Evolutionary conservation across 2,329 filamentous ascomycete genomes (phyloP), one percentile per base, ranked within the genome.

Genomic region (Cytospora piceicola): DNA sequence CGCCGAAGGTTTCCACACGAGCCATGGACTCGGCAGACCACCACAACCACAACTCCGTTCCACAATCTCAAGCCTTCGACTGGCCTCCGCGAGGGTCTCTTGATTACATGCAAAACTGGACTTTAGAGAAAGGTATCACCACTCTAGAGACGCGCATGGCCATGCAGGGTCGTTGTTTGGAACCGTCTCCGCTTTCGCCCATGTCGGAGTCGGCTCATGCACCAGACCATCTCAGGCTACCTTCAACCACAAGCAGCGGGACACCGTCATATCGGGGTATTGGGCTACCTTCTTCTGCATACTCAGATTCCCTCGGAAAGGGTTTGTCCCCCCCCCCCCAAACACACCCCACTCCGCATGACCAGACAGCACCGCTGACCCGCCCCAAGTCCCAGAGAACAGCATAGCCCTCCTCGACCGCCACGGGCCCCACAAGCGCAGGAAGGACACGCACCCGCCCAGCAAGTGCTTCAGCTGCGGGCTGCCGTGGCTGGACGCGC

Each of bases 391-490:
- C 22, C 46, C 46, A 49, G n/a, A 24, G 22, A 12, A 49, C 46
- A 49, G n/a, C 46, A 49, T 49, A 2, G 24, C 5, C 4, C 14
- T 8, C 6, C n/a, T 36, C 7, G 15, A 46, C 11, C 2, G 24
- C 30, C 2, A 30, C 30, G 17, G 11, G n/a, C 20, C 12, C n/a
- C n/a, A 29, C 4, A 30, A 36, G 2, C 8, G n/a, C 22, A 42
- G 15, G 4, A 42, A 42, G 6, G 49, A 42, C 7, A 32, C 55
- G 9, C 58, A 53, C 4, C 49, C 60, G 36, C 52, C 52, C 22
- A 59, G 36, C 29, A 30, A 56, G n/a, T 67, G 65, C 30, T 67
- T 65, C 55, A 52, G 53, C 58, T 67, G 65, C 29, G 65, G 62
- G 0, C 36, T 56, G 11, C 39, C 57, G 17, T 67, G 65, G 52